Conservation (phyloP, 805 yeast species). For the Barnettozyma sucrosica region DNA sequence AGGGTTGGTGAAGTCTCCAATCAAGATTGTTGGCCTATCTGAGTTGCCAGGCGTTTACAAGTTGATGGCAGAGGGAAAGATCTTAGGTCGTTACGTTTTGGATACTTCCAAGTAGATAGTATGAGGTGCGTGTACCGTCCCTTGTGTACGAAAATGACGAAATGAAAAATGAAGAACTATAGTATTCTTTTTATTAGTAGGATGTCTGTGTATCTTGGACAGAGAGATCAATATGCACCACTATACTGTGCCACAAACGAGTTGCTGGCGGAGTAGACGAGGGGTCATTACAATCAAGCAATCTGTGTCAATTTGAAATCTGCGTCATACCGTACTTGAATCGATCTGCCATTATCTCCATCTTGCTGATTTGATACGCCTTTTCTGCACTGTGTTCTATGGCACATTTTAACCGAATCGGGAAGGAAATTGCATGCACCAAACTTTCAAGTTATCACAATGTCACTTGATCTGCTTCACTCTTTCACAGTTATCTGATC, state of each 20-base stretch:
- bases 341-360: too few species aligned
- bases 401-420: not conserved
- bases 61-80: slow-evolving; percentile 50
- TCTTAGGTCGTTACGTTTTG: slow-evolving; percentile 74
- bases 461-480: not conserved
- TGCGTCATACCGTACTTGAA: too few species aligned
- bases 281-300: too few species aligned
- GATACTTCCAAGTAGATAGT: slow-evolving; percentile 53
- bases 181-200: too few species aligned
- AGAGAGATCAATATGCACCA: too few species aligned
- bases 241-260: too few species aligned
- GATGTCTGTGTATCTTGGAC: too few species aligned
- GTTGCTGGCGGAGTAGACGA: too few species aligned
- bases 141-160: not conserved
- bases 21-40: slow-evolving; percentile 49
- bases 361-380: too few species aligned
- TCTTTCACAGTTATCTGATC: not conserved
- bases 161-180: not conserved
- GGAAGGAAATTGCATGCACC: not conserved
- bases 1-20: slow-evolving; percentile 59
- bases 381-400: too few species aligned
- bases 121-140: too few species aligned
- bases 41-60: slow-evolving; percentile 48
- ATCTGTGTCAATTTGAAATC: too few species aligned
- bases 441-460: not conserved